Percentiles rank a stretch among this genome's conserved stretches.
These are phyloP conservation scores for Eimeria sp. DNA, from an alignment of 169 alveolate genomes.

Conservation along the genomic window DNA sequence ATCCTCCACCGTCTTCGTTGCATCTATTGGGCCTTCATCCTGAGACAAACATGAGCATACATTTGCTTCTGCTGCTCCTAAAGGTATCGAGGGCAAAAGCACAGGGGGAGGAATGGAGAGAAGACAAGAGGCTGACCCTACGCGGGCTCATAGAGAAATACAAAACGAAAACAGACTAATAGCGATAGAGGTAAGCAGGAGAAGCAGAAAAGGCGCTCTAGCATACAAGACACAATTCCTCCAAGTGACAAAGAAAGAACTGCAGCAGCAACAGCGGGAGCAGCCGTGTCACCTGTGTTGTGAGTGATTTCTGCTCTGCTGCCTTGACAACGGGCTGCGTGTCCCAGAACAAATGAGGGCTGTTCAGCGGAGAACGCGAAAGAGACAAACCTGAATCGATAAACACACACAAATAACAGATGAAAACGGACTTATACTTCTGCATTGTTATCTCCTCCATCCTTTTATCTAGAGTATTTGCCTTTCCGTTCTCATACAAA, in stretches of 20 bases:
- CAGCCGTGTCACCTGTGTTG: neutral
- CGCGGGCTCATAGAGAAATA: too few relatives aligned
- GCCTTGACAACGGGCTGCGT: conserved; percentile 81
- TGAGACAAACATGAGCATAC: neutral
- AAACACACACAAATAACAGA: neutral
- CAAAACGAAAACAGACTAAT: too few relatives aligned
- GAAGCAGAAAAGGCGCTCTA: neutral
- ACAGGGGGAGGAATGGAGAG: too few relatives aligned
- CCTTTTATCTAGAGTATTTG: neutral
- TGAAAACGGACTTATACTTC: neutral
- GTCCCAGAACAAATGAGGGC: conserved; percentile 79
- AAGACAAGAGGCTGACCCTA: too few relatives aligned
- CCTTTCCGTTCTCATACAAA: neutral
- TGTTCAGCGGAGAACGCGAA: neutral
- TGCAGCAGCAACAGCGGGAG: conserved; percentile 33
- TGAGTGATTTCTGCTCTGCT: neutral
- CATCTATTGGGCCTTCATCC: conserved; percentile 81
- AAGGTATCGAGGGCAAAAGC: too few relatives aligned
- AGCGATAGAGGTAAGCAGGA: too few relatives aligned
- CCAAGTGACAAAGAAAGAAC: neutral
- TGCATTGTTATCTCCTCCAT: neutral
- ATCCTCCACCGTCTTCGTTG: conserved; percentile 66
- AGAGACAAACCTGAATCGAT: neutral
- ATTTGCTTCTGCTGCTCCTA: neutral
- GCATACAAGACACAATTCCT: neutral